A percentile compares a stretch with the other conserved stretches of the same genome.
Evolutionary conservation across 768 basidiomycete genomes (phyloP).

Genomic region (Lactarius sp.): DNA sequence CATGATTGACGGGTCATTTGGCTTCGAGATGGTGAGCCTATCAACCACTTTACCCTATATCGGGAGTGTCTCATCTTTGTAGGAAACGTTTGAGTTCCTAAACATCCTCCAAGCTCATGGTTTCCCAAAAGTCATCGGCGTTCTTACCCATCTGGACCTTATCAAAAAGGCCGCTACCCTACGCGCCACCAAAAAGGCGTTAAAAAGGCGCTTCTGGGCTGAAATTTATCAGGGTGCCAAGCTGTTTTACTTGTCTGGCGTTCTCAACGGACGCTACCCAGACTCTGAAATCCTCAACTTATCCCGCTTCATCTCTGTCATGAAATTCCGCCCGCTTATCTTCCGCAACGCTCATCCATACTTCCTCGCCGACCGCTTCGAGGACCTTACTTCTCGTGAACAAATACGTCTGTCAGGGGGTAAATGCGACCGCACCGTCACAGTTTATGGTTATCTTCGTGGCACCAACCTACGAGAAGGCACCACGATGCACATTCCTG

Average conservation of each 20-base stretch:
- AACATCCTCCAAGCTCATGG: conserved; percentile 96
- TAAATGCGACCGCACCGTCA: conserved; percentile 91
- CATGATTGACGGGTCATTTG: conserved; percentile 97
- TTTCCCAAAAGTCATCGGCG: conserved; percentile 96
- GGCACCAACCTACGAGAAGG: conserved; percentile 77
- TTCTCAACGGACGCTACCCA: conserved; percentile 95
- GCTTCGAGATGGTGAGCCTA: conserved; percentile 89
- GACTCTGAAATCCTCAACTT: conserved; percentile 96
- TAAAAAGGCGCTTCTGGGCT: conserved; percentile 99
- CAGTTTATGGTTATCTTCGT: conserved; percentile 90
- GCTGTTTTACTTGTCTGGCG: conserved; percentile 94
- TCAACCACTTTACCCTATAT: neutral
- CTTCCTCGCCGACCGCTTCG: conserved; percentile 88
- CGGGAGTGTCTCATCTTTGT: neutral
- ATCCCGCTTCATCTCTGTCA: conserved; percentile 91
- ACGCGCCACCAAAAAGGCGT: conserved; percentile 83
- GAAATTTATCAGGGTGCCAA: conserved; percentile 99
- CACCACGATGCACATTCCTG: conserved; percentile 89
- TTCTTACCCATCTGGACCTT: conserved; percentile 94
- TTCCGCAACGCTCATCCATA: conserved; percentile 96
- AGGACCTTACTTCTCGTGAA: conserved; percentile 91
- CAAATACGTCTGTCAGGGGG: conserved; percentile 69
- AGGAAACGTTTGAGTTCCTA: conserved; percentile 99
- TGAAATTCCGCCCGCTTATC: conserved; percentile 96
- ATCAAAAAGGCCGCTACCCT: conserved; percentile 88